Evolutionary conservation across 2,329 filamentous ascomycete genomes (phyloP), one percentile per base, ranked within the genome.

Genomic region (Trichoderma oligosporum): DNA sequence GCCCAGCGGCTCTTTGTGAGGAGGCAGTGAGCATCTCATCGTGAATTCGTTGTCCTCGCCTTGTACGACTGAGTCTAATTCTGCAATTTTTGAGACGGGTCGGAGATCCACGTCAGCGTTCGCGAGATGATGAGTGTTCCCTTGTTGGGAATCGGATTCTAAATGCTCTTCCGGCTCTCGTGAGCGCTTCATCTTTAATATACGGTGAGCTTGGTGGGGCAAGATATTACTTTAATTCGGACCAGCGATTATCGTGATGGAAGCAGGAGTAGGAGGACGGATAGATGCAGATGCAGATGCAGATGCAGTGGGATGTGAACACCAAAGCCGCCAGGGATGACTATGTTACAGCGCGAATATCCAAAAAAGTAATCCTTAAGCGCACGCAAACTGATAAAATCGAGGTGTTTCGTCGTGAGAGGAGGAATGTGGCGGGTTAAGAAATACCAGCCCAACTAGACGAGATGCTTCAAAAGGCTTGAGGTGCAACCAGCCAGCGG

Each of bases 1-100:
- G 4, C 79, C 76, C 55, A 94, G 67, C 1, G 84, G 78, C 59
- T 87, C 82, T 63, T 77, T 80, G 73, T 97, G 92, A 45, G 90
- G 89, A 53, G 92, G 90, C 20, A 97, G 78, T 18, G 82, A 84
- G 75, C 93, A 97, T 72, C 78, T 83, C 83, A 97, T 96, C 58
- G 64, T 66, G 59, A 81, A 74, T 59, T 71, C 61, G 60, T 66
- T 67, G 22, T 68, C 65, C 59, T 68, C 68, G 60, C 71, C 62
- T 58, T 68, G 67, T 38, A 65, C 66, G 62, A 67, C 68, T 14
- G 68, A 70, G 45, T 88, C 85, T 60, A 90, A 73, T 63, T 85
- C 82, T 60, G 77, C 69, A 61, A 86, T 76, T 69, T 89, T 89
- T 56, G 78, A 65, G 27, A 71, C 68, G 49, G 68, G 69, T 44